Base-by-base conservation (phyloP, 768 basidiomycete species). In the Tricholoma flavovirens region DNA sequence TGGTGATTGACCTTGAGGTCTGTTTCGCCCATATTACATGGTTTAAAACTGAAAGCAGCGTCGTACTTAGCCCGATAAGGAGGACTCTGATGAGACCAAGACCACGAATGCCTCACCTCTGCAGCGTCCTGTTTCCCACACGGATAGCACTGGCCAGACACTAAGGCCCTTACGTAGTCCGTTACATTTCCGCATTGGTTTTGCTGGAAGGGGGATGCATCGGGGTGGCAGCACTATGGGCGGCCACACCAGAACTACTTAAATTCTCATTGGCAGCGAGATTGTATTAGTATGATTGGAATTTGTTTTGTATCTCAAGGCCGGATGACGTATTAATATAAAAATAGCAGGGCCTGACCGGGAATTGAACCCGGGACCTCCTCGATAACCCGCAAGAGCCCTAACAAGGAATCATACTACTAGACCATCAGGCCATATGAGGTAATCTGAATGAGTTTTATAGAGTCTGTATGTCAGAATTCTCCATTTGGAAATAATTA, bases 1-100 rank as follows among this genome's bases (percentile, higher is more conserved):
- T 98, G 48, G 90, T 91, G 3, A 86, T 96, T 38, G 90, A 93
- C 66, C 74, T 93, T 24, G 84, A 92, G 75, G 90, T 89, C 56
- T 57, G 77, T 64, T 26, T 26, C 22, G 3, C 22, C 19, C 24
- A 42, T 29, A 15, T 7, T 24, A 17, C 24, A 14, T 4, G 15
- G 9, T 38, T 54, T 14, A 22, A 46, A 32, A 32, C 38, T 56
- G 46, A 53, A 33, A 24, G 33, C 22, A 29, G 54, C 40, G 59
- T 54, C 58, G 63, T 66, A 65, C 65, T 53, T 40, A 70, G 60
- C 61, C 69, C 14, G 66, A 71, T 60, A 63, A 74, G 55, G 63
- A 65, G 24, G 67, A 73, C 11, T 66, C 69, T 4, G 71, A 71
- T 26, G 74, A 75, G 30, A 70, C 70, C 14, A 75, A 77, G 32